A percentile compares a stretch with the other conserved stretches of the same genome.
Evolutionary conservation across 306 rosid genomes (phyloP).

Genomic region (Inga leiocalycina): DNA sequence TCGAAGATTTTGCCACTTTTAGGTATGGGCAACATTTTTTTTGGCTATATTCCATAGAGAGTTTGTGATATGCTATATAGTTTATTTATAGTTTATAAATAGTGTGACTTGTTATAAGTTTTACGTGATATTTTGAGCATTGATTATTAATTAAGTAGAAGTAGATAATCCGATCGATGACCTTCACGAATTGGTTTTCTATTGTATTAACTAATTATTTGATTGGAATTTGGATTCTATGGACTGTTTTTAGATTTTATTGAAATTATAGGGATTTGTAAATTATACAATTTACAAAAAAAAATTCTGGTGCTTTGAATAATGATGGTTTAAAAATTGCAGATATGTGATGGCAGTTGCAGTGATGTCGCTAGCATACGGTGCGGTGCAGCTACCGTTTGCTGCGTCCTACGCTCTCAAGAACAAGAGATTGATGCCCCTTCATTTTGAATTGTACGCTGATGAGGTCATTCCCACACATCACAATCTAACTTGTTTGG

Average conservation of each 20-base stretch:
- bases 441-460: conserved; percentile 25
- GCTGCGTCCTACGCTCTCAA: conserved; percentile 39
- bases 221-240: not conserved
- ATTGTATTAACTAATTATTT: not conserved
- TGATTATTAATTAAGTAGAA: not conserved
- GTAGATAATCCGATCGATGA: not conserved
- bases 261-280: no score
- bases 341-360: conserved; percentile 50
- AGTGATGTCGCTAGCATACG: conserved; percentile 44
- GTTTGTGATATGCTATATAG: not conserved
- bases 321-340: not conserved
- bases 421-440: conserved; percentile 45
- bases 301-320: no score
- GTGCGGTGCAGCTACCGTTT: conserved; percentile 54
- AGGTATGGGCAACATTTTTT: not conserved
- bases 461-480: not conserved
- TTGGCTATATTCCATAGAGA: not conserved
- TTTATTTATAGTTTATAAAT: not conserved
- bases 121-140: not conserved
- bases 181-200: not conserved
- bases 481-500: no score
- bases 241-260: not conserved
- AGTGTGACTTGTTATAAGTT: not conserved
- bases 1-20: not conserved
- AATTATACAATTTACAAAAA: no score